Base-by-base conservation (phyloP, 2,329 filamentous ascomycete genomes). In the Emergomyces orientalis region DNA sequence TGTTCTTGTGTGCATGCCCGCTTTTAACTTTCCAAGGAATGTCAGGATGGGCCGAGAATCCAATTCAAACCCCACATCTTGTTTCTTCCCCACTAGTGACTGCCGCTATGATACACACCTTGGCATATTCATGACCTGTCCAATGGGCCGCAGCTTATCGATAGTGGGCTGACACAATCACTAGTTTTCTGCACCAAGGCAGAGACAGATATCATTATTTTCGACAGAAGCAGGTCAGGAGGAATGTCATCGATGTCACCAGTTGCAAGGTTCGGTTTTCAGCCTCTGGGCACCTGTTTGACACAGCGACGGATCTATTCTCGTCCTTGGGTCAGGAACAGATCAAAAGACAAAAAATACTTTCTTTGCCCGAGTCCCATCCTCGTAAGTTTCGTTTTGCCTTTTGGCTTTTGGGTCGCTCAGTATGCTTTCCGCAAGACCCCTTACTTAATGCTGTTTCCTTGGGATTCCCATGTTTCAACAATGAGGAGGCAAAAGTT, bases 301-400 rank as follows among this genome's bases (percentile, higher is more conserved):
- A 39, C 19, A 56, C 9, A 14, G 17, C 19, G 51, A 34, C 14
- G 14, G 27, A 25, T 59, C 19, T 39, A 25, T 59, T 34, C 14
- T 45, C 19, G 25, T 32, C 30, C 14, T 45, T 45, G 37, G 56
- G 56, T 59, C 56, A 59, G 56, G 39, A 59, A 59, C 56, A 45
- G 2, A 47, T 45, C 17, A n/a, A 27, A 25, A 59, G 25, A 58
- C 55, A 43, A 34, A 57, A 17, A 2, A 45, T n/a, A 19, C 17
- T n/a, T 30, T 32, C 17, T 45, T 41, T 49, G 30, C 30, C 56
- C 14, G 7, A 14, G 6, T 43, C 30, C 39, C 54, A 13, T 34
- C 27, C 14, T 19, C 27, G 32, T 9, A 17, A 37, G 7, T 22
- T 37, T 22, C 32, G 17, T n/a, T 54, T n/a, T n/a, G 5, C 32